phyloP scores from a whole-genome alignment of 805 yeast species.

The Candida yuanshanica region DNA sequence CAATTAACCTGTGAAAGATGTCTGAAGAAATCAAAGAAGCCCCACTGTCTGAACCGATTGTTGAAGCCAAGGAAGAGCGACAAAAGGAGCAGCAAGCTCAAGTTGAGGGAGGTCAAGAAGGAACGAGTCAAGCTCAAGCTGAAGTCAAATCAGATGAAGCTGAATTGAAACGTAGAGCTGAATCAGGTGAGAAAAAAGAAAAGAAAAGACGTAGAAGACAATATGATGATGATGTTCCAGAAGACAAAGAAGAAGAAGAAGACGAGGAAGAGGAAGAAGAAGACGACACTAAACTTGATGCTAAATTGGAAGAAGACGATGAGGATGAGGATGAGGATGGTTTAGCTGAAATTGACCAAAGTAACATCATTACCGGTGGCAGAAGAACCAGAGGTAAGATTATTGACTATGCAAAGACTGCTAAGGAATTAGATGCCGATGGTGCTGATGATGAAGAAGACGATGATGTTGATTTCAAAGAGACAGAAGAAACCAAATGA shows the following conservation, averaged over 20 bases:
- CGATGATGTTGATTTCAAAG: conserved; percentile 49
- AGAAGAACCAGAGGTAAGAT: conserved; percentile 89
- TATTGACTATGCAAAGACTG: conserved; percentile 79
- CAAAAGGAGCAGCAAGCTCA: conserved; percentile 7
- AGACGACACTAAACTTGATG: conserved; percentile 47
- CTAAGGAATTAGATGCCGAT: conserved; percentile 53
- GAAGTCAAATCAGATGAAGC: conserved; percentile 14
- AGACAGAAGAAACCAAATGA: conserved; percentile 16
- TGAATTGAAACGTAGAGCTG: conserved; percentile 22
- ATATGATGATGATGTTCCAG: conserved; percentile 58
- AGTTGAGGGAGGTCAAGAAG: conserved; percentile 2
- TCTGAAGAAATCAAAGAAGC: conserved; percentile 23
- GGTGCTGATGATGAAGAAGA: conserved; percentile 37
- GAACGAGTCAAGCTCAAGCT: conserved; percentile 13
- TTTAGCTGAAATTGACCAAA: conserved; percentile 68
- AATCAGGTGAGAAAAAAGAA: conserved; percentile 29
- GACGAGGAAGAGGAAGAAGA: conserved; percentile 39
- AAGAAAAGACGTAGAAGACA: conserved; percentile 55
- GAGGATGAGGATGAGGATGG: conserved; percentile 76
- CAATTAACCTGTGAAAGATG: conserved; percentile 13
- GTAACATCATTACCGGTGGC: conserved; percentile 79
- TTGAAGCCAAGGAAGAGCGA: conserved; percentile 13
- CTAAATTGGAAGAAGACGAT: conserved; percentile 37
- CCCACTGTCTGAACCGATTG: conserved; percentile 3
- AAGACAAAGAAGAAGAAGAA: conserved; percentile 42